Evolutionary conservation across 441 rosid genomes (phyloP), one percentile per base, ranked within the genome.

Genomic region (Pelargonium fulgidum): DNA sequence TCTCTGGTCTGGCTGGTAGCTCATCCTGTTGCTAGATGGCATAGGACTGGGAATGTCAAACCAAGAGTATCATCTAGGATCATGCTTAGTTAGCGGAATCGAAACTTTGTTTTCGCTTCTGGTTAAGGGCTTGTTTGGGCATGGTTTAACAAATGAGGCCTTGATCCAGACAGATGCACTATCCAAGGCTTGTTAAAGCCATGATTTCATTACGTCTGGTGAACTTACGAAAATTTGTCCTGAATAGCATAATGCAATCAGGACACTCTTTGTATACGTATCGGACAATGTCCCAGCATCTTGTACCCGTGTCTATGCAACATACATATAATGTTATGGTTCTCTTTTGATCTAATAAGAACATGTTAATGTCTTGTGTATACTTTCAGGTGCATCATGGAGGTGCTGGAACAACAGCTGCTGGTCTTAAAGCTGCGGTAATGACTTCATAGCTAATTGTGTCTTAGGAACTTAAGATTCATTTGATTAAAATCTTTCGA

Each of bases 371-470:
- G 8, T 56, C 48, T 10, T 4, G 36, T 17, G 17, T 50, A 14
- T 50, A 7, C 47, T 56, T 8, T 74, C 76, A 93, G 97, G 99
- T 94, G 79, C 99, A 91, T 84, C 99, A 92, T 67, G 99, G 99
- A 69, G 98, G 99, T 78, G 98, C 98, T 70, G 98, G 98, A 68
- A 94, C 99, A 71, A 90, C 98, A 9, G 98, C 99, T 79, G 98
- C 99, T 61, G 96, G 98, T 78, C 96, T 94, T 70, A 90, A 80
- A 87, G 96, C 99, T 68, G 88, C 96, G 19, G 99, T 94, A 87
- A 81, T 70, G 48, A 3, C 69, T 26, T 65, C 1, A 45, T 17
- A 7, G 4, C 50, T 67, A 68, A n/a, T 63, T 71, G 13, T 62
- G 6, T 22, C 14, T 76, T 70, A 13, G 17, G 68, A 56, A 45